Evolutionary conservation across 305 asterid genomes (phyloP).

Genomic region (Fraxinus baroniana): DNA sequence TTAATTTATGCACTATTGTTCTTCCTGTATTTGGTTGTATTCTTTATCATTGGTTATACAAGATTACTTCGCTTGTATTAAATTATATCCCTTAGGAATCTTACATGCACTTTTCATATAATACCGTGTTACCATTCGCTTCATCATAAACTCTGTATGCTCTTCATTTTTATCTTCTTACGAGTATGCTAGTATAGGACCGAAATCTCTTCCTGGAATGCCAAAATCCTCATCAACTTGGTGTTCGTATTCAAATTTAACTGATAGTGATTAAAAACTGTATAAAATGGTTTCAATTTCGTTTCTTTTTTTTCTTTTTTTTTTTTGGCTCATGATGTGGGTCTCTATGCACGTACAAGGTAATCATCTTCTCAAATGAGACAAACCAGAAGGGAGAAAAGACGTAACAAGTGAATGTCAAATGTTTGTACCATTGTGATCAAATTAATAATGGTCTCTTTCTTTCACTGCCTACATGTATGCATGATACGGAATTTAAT

Average conservation of each 20-base stretch:
- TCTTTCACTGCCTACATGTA: too few species aligned
- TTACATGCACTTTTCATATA: neutral
- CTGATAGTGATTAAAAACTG: neutral
- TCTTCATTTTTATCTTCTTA: neutral
- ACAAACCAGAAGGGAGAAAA: neutral
- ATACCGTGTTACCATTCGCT: neutral
- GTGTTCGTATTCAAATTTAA: neutral
- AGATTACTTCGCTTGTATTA: neutral
- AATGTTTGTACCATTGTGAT: neutral
- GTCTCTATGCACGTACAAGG: neutral
- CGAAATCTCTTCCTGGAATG: neutral
- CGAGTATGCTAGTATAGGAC: neutral
- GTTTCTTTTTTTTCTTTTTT: too few species aligned
- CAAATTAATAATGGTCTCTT: too few species aligned
- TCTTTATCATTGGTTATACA: neutral
- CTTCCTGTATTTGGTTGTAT: slow-evolving; percentile 12
- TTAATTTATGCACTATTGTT: slow-evolving; percentile 26
- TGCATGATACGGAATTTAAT: too few species aligned
- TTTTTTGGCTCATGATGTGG: neutral
- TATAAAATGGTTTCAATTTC: neutral
- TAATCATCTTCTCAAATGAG: neutral
- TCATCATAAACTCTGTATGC: neutral
- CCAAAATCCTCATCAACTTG: neutral
- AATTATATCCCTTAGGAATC: neutral
- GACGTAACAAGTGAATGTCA: neutral